Evolutionary conservation across 345 rosid genomes (phyloP), one percentile per base, ranked within the genome.

Genomic region (Clausena lansium): DNA sequence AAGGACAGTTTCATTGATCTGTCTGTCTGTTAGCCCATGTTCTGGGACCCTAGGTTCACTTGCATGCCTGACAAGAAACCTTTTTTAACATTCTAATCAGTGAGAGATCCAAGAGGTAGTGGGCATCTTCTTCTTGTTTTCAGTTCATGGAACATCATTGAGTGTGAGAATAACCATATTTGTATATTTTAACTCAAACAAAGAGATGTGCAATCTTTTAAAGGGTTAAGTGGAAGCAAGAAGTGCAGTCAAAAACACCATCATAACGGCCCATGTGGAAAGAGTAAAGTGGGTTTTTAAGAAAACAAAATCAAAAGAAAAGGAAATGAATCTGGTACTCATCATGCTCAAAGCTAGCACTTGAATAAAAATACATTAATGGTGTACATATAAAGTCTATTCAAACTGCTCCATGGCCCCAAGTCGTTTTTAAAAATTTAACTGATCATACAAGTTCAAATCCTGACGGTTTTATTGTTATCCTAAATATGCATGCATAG

Each of bases 261-360:
- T 84, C 75, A 77, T 77, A 38, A 39, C 20, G 63, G 76, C 61
- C 76, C 76, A 79, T 27, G 81, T 75, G 81, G 63, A 75, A 67
- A 71, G 61, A 28, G 32, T 33, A 55, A 77, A 79, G 79, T 60
- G 25, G 61, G 36, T 30, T 71, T 77, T 75, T 54, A 54, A 15
- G 39, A 39, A 69, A 69, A 57, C 63, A 6, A 60, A 72, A 65
- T 25, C 14, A 32, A 32, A 28, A 57, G 28, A 30, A 7, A 20
- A 7, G 61, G 35, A 55, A 27, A 22, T 73, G 67, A 41, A 45
- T 61, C 77, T 28, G 55, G 55, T 62, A 61, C 69, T 45, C 50
- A 45, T 45, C 50, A 45, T 45, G 13, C 17, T 14, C 50, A 45
- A 45, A 45, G 50, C 50, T 45, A 45, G 50, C 3, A 45, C 50